Base-by-base conservation (phyloP, 331 rosid species). In the Dryas integrifolia region DNA sequence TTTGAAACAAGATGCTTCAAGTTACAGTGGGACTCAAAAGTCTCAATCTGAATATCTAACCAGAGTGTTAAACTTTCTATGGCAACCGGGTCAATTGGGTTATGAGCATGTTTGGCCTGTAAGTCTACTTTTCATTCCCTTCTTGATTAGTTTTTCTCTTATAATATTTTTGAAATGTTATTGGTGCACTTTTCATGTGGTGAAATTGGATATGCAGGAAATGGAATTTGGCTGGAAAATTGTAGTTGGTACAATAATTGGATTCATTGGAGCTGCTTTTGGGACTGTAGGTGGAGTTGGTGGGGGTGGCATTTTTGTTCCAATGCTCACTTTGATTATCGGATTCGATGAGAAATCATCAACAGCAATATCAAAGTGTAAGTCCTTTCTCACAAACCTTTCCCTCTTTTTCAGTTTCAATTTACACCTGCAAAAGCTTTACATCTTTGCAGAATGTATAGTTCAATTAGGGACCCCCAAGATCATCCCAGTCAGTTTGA, bases 211-310 rank as follows among this genome's bases (percentile, higher is more conserved):
- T 70, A 24, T 65, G 24, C 72, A 82, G 82, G 80, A 82, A 10
- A 69, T 82, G 77, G 53, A 46, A 57, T 46, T 82, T 38, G 85
- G 73, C 10, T 77, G 85, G 85, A 69, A 9, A 82, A 77, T 82
- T 55, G 67, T 82, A 57, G 70, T 82, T 24, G 82, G 77, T 11
- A 66, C 82, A 1, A 51, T 74, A 21, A 73, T 82, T 40, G 80
- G 85, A 68, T 82, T 82, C 69, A 48, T 77, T 1, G 85, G 85
- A 35, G 85, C 85, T 46, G 74, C 85, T 2, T 77, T 82, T 73
- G 85, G 85, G 74, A 77, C 74, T 48, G 85, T 82, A 2, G 85
- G 85, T 60, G 85, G 85, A 41, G 82, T 82, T 41, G 85, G 85
- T 56, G 85, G 85, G 13, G 85, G 85, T 14, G 85, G 80, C 50